phyloP scores from a whole-genome alignment of 2,329 filamentous ascomycete species.

The Xylariales sp. region DNA sequence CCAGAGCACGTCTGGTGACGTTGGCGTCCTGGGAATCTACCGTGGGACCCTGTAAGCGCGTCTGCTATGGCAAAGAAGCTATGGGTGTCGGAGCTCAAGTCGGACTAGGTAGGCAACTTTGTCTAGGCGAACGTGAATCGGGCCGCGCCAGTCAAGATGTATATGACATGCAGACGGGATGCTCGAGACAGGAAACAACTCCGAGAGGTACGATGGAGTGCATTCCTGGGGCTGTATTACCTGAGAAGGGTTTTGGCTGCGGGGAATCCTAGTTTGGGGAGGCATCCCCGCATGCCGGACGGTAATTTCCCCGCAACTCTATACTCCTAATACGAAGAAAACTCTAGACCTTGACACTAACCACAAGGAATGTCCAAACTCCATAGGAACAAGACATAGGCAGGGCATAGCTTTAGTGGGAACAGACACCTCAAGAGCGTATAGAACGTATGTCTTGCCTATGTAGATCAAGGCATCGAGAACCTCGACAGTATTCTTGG shows the following conservation, averaged over 20 bases:
- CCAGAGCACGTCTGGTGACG: constrained; percentile 3
- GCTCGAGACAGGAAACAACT: constrained; percentile 19
- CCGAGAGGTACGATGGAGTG: constrained; percentile 15
- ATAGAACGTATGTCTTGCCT: no score
- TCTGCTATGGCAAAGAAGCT: not conserved
- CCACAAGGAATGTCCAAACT: no score
- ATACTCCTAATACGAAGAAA: not conserved
- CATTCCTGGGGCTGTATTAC: constrained; percentile 6
- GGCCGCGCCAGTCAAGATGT: constrained; percentile 14
- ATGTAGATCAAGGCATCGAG: no score
- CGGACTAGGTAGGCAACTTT: constrained; percentile 6
- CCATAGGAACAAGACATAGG: no score
- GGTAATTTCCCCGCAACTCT: not conserved
- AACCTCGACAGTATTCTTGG: constrained; percentile 1
- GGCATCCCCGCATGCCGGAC: constrained; percentile 2
- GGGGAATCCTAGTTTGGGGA: constrained; percentile 8
- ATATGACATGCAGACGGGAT: constrained; percentile 16
- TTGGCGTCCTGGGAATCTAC: not conserved
- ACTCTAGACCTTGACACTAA: not conserved
- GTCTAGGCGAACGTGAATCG: constrained; percentile 16
- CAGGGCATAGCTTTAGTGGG: no score
- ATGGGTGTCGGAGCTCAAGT: constrained; percentile 1
- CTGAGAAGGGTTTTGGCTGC: constrained; percentile 2
- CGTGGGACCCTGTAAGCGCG: not conserved
- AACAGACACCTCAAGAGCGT: no score